Evolutionary conservation across 2,329 filamentous ascomycete genomes (phyloP).

Genomic region (Colletotrichum chrysophilum): DNA sequence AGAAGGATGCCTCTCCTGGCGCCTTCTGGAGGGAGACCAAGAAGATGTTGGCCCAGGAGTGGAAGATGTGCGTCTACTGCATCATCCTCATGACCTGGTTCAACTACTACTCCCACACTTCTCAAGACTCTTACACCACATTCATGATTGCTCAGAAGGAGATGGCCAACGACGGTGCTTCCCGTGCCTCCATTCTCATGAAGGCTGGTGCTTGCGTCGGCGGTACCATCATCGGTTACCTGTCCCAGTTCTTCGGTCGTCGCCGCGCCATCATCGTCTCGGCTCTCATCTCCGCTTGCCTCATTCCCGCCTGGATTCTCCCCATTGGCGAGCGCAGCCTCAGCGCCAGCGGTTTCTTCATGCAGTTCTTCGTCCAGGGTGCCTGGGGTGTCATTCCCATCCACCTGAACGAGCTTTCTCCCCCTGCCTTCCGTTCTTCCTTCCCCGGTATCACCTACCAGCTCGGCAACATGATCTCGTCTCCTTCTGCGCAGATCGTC

Average conservation of each 20-base stretch:
- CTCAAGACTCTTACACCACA: slow-evolving; percentile 82
- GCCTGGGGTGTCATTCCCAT: slow-evolving; percentile 74
- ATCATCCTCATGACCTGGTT: slow-evolving; percentile 80
- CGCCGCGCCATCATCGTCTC: slow-evolving; percentile 70
- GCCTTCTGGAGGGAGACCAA: slow-evolving; percentile 75
- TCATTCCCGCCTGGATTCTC: slow-evolving; percentile 76
- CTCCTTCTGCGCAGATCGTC: slow-evolving; percentile 77
- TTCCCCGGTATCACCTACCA: slow-evolving; percentile 78
- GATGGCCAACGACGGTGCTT: slow-evolving; percentile 66
- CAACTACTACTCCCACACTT: slow-evolving; percentile 79
- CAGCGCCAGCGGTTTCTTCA: slow-evolving; percentile 70
- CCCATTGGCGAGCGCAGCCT: slow-evolving; percentile 64
- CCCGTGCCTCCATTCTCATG: slow-evolving; percentile 81
- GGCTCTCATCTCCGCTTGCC: slow-evolving; percentile 60
- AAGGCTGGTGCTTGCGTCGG: slow-evolving; percentile 79
- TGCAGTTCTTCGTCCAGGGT: slow-evolving; percentile 72
- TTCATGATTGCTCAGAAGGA: slow-evolving; percentile 79
- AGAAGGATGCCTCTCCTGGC: slow-evolving; percentile 42
- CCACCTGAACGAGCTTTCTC: slow-evolving; percentile 76
- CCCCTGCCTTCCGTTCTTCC: slow-evolving; percentile 71
- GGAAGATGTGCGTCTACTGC: slow-evolving; percentile 80
- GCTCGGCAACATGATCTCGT: slow-evolving; percentile 76
- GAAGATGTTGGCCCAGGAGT: slow-evolving; percentile 71
- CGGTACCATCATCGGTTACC: slow-evolving; percentile 74
- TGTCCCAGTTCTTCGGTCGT: slow-evolving; percentile 77